These are phyloP conservation scores for Heliocybe sulcata DNA, from an alignment of 1,284 basidiomycete species.

Conservation along the genomic window DNA sequence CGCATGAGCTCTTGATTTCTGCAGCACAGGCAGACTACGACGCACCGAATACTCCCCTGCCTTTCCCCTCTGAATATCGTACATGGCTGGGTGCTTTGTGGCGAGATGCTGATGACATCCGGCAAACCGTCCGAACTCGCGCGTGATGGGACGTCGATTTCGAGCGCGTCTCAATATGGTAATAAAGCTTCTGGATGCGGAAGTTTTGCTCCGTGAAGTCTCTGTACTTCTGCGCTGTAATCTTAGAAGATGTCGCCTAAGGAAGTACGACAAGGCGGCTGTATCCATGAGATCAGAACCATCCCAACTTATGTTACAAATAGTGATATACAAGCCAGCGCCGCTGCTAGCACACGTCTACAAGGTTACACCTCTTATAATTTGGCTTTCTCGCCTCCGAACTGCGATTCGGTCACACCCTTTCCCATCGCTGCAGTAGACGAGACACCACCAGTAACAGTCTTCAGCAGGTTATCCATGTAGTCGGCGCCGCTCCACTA, in stretches of 20 bases:
- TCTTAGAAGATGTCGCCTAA: no score
- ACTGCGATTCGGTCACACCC: constrained; percentile 91
- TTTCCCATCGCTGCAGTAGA: constrained; percentile 94
- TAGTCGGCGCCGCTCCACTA: constrained; percentile 96
- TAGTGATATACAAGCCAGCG: not conserved
- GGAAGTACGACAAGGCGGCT: no score
- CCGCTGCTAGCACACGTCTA: not conserved
- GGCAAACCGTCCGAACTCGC: no score
- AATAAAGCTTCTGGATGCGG: no score
- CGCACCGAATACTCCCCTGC: constrained; percentile 60
- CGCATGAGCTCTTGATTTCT: constrained; percentile 5
- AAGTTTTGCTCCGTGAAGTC: no score
- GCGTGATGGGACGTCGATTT: no score
- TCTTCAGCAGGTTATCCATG: constrained; percentile 88
- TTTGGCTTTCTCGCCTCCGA: constrained; percentile 43
- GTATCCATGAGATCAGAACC: no score
- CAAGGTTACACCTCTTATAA: constrained; percentile 28
- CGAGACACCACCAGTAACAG: constrained; percentile 92
- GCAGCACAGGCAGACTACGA: not conserved
- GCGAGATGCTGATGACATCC: no score
- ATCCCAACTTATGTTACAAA: not conserved
- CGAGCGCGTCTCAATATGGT: no score
- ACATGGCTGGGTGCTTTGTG: constrained; percentile 21
- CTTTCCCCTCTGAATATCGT: constrained; percentile 36
- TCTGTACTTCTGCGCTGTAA: no score